These are phyloP conservation scores for Solanum hybrid DNA, from an alignment of 305 asterid genomes.

Conservation along the genomic window DNA sequence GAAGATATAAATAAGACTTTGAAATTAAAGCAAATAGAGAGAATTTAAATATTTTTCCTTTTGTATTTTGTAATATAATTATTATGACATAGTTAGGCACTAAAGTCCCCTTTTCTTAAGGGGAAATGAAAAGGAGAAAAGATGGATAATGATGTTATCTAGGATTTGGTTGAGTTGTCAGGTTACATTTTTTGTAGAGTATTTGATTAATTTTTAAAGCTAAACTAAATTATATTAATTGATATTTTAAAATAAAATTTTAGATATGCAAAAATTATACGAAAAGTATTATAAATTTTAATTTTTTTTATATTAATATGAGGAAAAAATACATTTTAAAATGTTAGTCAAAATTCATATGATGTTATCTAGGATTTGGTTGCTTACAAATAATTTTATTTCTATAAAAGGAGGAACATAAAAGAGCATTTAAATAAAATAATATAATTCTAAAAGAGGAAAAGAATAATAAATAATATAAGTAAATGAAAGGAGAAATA, in stretches of 20 bases:
- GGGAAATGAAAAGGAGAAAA: not conserved
- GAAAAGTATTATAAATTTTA: rapidly evolving
- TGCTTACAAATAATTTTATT: not conserved
- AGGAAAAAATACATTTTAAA: too few species aligned
- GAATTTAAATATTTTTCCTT: not conserved
- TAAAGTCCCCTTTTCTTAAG: not conserved
- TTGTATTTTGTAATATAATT: not conserved
- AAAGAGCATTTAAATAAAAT: not conserved
- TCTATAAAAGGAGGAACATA: not conserved
- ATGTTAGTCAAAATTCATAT: not conserved
- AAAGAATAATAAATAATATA: too few species aligned
- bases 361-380: not conserved
- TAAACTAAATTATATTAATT: too few species aligned
- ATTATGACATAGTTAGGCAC: slow-evolving; percentile 4
- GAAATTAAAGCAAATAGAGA: not conserved
- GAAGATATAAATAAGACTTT: not conserved
- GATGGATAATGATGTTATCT: not conserved
- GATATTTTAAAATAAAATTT: too few species aligned
- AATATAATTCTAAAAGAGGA: not conserved
- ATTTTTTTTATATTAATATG: too few species aligned
- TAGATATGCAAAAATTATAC: too few species aligned
- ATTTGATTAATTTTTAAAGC: too few species aligned
- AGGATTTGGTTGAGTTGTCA: not conserved
- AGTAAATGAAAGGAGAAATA: not conserved
- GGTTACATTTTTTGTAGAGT: not conserved